A percentile compares a stretch with the other conserved stretches of the same genome.
phyloP scores from a whole-genome alignment of 306 rosid genomes.

The Canavalia gladiata region DNA sequence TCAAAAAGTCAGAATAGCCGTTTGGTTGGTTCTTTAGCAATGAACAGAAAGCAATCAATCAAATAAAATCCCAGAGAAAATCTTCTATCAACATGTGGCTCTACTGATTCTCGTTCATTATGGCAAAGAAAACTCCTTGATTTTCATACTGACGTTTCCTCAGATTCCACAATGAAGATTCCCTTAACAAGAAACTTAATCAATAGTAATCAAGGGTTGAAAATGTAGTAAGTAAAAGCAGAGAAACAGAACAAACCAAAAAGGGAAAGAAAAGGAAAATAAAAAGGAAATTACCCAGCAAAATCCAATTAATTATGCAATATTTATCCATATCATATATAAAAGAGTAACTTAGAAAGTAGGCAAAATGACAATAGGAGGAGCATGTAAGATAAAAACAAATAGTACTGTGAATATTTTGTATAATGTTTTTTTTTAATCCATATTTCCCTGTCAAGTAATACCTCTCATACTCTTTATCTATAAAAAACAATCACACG shows the following conservation, averaged over 20 bases:
- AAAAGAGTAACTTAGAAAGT: slow-evolving; percentile 25
- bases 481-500: neutral
- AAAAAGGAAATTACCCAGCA: neutral
- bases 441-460: slow-evolving; percentile 5
- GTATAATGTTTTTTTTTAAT: neutral
- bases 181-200: slow-evolving; percentile 62
- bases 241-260: neutral
- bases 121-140: slow-evolving; percentile 43
- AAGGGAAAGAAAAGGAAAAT: neutral
- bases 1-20: slow-evolving; percentile 50
- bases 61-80: slow-evolving; percentile 43
- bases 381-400: slow-evolving; percentile 19
- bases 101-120: slow-evolving; percentile 51
- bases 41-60: slow-evolving; percentile 39
- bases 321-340: slow-evolving; percentile 5
- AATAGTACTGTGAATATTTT: neutral
- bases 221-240: slow-evolving; percentile 29
- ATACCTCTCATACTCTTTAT: neutral
- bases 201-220: slow-evolving; percentile 30
- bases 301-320: slow-evolving; percentile 36
- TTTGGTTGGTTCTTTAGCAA: slow-evolving; percentile 48
- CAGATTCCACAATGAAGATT: slow-evolving; percentile 71
- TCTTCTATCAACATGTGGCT: slow-evolving; percentile 46
- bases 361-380: slow-evolving; percentile 22
- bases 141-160: slow-evolving; percentile 50